Evolutionary conservation across 2,329 filamentous ascomycete species (phyloP).

Genomic region (Verticillium tricorpus): DNA sequence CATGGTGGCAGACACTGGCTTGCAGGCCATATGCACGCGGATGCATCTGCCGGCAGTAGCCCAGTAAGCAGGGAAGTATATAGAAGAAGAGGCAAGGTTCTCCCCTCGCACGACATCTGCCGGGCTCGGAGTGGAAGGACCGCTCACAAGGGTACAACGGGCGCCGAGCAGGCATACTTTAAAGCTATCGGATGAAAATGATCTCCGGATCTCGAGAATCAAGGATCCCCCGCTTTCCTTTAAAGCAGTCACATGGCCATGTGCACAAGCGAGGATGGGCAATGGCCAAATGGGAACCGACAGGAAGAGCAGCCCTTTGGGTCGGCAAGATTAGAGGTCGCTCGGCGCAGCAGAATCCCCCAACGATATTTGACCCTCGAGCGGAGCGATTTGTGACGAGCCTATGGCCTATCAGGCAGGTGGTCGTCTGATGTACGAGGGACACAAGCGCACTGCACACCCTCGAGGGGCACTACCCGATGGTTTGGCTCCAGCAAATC

Average conservation of each 20-base stretch:
- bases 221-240: not conserved
- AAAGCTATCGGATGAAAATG: not conserved
- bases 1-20: not conserved
- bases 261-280: not conserved
- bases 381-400: not conserved
- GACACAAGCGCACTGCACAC: not conserved
- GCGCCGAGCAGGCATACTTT: not conserved
- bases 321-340: not conserved
- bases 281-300: not conserved
- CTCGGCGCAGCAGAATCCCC: not conserved
- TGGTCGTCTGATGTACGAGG: not conserved
- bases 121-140: too few species aligned
- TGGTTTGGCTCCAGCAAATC: not conserved
- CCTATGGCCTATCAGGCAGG: not conserved
- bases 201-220: not conserved
- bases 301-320: not conserved
- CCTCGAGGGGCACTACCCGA: conserved; percentile 2
- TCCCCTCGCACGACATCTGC: not conserved
- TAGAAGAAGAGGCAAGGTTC: not conserved
- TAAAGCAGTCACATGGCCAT: not conserved
- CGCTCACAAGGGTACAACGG: too few species aligned
- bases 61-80: not conserved
- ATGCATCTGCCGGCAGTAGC: not conserved
- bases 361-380: not conserved
- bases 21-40: not conserved